Evolutionary conservation across 2,329 filamentous ascomycete species (phyloP).

Genomic region (Plenodomus tracheiphilus): DNA sequence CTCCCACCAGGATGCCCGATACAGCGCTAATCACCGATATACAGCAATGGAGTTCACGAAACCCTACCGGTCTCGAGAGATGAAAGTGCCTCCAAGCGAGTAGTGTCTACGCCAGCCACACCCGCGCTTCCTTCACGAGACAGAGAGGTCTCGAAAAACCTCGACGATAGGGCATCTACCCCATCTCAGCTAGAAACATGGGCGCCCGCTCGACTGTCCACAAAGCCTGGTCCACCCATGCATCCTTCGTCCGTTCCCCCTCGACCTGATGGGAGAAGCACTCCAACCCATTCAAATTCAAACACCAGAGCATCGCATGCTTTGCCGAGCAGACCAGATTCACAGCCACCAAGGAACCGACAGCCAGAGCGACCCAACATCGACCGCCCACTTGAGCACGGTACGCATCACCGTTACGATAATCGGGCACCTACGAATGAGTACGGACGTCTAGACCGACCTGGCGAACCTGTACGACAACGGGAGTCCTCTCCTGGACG

Average conservation of each 20-base stretch:
- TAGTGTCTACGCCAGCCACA: slow-evolving; percentile 16
- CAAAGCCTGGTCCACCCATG: slow-evolving; percentile 18
- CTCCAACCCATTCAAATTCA: slow-evolving; percentile 27
- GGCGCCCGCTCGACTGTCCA: slow-evolving; percentile 2
- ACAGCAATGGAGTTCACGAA: slow-evolving; percentile 41
- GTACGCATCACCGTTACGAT: slow-evolving; percentile 37
- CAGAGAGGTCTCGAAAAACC: slow-evolving; percentile 16
- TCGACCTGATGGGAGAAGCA: slow-evolving; percentile 39
- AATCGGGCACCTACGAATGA: slow-evolving; percentile 41
- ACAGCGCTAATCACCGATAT: slow-evolving; percentile 16
- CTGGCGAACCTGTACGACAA: slow-evolving; percentile 41
- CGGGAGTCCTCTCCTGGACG: slow-evolving; percentile 49
- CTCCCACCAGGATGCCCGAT: not conserved
- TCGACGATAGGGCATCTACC: slow-evolving; percentile 12
- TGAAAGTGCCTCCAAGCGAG: slow-evolving; percentile 15
- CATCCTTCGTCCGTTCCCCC: slow-evolving; percentile 25
- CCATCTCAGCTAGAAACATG: slow-evolving; percentile 20
- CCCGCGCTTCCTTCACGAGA: slow-evolving; percentile 22
- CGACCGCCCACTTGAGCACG: slow-evolving; percentile 35
- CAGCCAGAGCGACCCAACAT: slow-evolving; percentile 33
- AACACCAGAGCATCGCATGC: slow-evolving; percentile 41
- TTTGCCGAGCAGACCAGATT: slow-evolving; percentile 63
- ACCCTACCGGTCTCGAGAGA: slow-evolving; percentile 14
- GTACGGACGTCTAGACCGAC: slow-evolving; percentile 51
- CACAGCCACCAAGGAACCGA: slow-evolving; percentile 54